Conservation (phyloP, 2,329 filamentous ascomycete species). For the Hymenoscyphus occultus region DNA sequence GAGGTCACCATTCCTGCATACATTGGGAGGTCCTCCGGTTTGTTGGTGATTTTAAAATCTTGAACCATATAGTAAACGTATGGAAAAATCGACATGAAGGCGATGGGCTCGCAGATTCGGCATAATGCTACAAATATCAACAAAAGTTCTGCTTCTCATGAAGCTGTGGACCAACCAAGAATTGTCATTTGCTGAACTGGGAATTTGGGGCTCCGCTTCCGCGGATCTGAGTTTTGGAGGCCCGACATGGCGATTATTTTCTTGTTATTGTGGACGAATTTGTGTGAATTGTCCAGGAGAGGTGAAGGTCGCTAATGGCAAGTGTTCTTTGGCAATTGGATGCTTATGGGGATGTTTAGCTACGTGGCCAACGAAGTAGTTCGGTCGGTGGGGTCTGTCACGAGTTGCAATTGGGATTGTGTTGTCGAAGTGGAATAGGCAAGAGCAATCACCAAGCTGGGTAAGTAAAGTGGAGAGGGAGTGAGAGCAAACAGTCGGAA, state of each 20-base stretch:
- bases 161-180: constrained; percentile 43
- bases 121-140: constrained; percentile 64
- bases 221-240: constrained; percentile 32
- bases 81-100: constrained; percentile 99
- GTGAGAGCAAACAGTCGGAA: constrained; percentile 17
- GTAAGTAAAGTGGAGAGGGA: constrained; percentile 9
- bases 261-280: constrained; percentile 12
- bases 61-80: constrained; percentile 98
- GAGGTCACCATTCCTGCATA: constrained; percentile 97
- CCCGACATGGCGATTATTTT: constrained; percentile 25
- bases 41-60: constrained; percentile 80
- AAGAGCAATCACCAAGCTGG: constrained; percentile 10
- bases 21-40: constrained; percentile 77
- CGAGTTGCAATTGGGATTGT: constrained; percentile 1
- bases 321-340: not conserved
- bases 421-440: not conserved
- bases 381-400: constrained; percentile 8
- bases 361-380: not conserved
- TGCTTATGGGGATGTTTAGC: not conserved
- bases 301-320: not conserved
- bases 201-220: constrained; percentile 39
- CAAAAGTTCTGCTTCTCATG: not conserved
- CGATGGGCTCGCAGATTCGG: constrained; percentile 96
- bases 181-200: constrained; percentile 50
- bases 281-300: not conserved